A percentile compares a stretch with the other conserved stretches of the same genome.
Conservation (phyloP, 805 yeast species). For the Metschnikowia continentalis region DNA sequence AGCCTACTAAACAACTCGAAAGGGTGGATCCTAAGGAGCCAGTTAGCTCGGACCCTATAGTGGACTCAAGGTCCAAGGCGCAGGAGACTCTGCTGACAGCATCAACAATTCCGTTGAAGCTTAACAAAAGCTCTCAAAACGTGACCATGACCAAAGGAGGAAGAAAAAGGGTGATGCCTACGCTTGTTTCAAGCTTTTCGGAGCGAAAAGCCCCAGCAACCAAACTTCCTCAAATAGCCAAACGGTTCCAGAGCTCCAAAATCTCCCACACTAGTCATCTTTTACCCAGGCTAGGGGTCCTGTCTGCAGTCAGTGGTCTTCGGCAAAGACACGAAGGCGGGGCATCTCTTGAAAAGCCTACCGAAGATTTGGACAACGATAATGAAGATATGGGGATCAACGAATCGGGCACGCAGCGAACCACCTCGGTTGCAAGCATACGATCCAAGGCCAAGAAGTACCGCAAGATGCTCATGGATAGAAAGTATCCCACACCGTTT, state of each 20-base stretch:
- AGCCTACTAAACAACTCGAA: no score
- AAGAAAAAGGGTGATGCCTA: conserved; percentile 70
- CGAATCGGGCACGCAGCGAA: conserved; percentile 16
- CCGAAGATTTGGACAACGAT: conserved; percentile 39
- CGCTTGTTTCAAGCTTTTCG: conserved; percentile 50
- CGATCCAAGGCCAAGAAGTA: conserved; percentile 30
- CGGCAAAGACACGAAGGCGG: conserved; percentile 9
- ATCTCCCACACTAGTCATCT: conserved; percentile 45
- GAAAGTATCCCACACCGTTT: conserved; percentile 34
- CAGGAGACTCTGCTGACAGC: neutral
- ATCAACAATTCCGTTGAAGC: neutral
- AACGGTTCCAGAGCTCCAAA: conserved; percentile 16
- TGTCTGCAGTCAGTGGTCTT: conserved; percentile 56
- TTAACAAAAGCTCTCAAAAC: conserved; percentile 30
- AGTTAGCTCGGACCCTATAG: no score
- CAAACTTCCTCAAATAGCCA: neutral
- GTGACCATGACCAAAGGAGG: conserved; percentile 72
- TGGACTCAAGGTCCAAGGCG: neutral
- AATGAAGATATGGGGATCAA: conserved; percentile 46
- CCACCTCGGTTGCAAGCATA: conserved; percentile 29
- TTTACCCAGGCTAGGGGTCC: conserved; percentile 62
- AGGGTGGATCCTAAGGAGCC: no score
- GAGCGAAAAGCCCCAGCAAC: conserved; percentile 8
- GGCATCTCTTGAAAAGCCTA: conserved; percentile 11
- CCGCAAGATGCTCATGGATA: conserved; percentile 28